Base-by-base conservation (phyloP, 257 asterid species). In the Gynochthodes officinalis region DNA sequence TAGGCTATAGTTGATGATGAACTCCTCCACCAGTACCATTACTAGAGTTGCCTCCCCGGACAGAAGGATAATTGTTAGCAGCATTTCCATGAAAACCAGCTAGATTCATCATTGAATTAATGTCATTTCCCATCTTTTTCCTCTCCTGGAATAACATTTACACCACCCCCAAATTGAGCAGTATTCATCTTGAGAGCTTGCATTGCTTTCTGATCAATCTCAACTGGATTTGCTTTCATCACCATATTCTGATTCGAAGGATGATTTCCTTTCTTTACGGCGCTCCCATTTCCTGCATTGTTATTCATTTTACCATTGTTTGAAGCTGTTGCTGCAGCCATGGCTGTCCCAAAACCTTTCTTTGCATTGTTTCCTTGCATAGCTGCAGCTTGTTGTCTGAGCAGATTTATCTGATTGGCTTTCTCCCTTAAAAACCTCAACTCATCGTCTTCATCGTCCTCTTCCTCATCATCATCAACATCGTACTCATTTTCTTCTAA, bases 111-210 rank as follows among this genome's bases (percentile, higher is more conserved):
- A n/a, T n/a, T n/a, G n/a, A n/a, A n/a, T n/a, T n/a, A n/a, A n/a
- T n/a, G n/a, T n/a, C n/a, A n/a, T n/a, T n/a, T n/a, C n/a, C n/a
- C n/a, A n/a, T n/a, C n/a, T n/a, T n/a, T n/a, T n/a, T n/a, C n/a
- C n/a, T n/a, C n/a, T n/a, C n/a, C n/a, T n/a, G n/a, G n/a, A n/a
- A n/a, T n/a, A n/a, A n/a, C n/a, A n/a, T 69, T 79, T 42, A 40
- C 79, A 35, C 71, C 75, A 14, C 72, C 71, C 37, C 72, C 71
- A 54, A 77, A 61, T 18, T 80, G 84, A 12, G 72, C 65, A 62
- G 72, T 78, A 28, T 72, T 77, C 85, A 75, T 76, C 67, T 73
- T 80, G 65, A 80, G n/a, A 21, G 88, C 82, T 21, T 81, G 79
- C 62, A 81, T 2, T 63, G 90, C 49, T 61, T 78, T 79, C 54